phyloP scores from a whole-genome alignment of 805 yeast genomes.

The Ogataea salicorniae region DNA sequence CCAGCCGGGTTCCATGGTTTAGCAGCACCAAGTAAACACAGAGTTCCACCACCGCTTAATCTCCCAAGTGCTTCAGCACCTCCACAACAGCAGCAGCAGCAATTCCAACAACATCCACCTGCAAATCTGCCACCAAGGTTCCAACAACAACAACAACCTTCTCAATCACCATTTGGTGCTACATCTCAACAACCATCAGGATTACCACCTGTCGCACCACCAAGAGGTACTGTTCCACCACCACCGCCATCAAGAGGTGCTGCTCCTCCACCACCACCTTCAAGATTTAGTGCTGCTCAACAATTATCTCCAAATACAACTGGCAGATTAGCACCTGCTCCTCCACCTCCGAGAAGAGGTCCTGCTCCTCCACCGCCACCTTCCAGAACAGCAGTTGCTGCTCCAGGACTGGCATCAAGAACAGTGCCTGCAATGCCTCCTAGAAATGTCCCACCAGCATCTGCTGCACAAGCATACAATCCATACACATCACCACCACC shows the following conservation, averaged over 20 bases:
- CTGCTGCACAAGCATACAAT: slow-evolving; percentile 4
- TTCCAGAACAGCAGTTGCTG: slow-evolving; percentile 24
- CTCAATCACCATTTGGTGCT: slow-evolving; percentile 9
- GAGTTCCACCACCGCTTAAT: slow-evolving; percentile 15
- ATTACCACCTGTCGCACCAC: slow-evolving; percentile 25
- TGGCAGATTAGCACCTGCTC: slow-evolving; percentile 28
- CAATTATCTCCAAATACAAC: slow-evolving; percentile 19
- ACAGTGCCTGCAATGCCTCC: slow-evolving; percentile 22
- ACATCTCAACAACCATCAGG: slow-evolving; percentile 21
- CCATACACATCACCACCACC: slow-evolving; percentile 18
- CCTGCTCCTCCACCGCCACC: slow-evolving; percentile 45
- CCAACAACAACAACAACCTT: not conserved
- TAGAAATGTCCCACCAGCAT: slow-evolving; percentile 19
- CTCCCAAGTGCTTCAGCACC: slow-evolving; percentile 4
- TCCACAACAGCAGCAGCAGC: slow-evolving; percentile 6
- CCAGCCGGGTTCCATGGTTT: slow-evolving; percentile 33
- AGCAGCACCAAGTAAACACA: slow-evolving; percentile 10
- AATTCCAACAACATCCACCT: slow-evolving; percentile 2
- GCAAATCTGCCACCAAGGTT: slow-evolving; percentile 1
- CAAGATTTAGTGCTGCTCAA: slow-evolving; percentile 20
- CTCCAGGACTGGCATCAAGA: slow-evolving; percentile 18
- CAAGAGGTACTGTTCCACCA: slow-evolving; percentile 25
- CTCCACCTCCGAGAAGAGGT: slow-evolving; percentile 29
- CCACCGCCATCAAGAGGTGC: slow-evolving; percentile 32
- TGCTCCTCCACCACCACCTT: slow-evolving; percentile 26